Conservation (phyloP, 148 eudicot species). For the Pouteria glomerata region DNA sequence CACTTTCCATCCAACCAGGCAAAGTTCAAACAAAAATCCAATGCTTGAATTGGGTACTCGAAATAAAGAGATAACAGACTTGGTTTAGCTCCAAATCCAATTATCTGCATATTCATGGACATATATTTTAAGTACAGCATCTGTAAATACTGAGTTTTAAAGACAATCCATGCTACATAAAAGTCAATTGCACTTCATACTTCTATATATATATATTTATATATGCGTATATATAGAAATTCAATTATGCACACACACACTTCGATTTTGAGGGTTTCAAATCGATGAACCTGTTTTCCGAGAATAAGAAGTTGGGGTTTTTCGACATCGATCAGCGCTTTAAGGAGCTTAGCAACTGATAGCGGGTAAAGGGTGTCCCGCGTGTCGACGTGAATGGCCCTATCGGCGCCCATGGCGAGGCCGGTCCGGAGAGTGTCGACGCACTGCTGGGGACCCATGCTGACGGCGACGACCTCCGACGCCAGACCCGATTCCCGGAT, state of each 20-base stretch:
- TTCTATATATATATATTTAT: no score
- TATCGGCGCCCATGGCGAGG: slow-evolving; percentile 98
- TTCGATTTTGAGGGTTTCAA: background rate
- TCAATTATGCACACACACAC: no score
- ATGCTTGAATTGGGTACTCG: background rate
- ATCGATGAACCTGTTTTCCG: slow-evolving; percentile 76
- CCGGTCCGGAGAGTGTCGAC: slow-evolving; percentile 87
- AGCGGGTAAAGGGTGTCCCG: slow-evolving; percentile 42
- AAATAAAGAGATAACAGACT: background rate
- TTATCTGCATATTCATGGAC: no score
- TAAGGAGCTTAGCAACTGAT: slow-evolving; percentile 74
- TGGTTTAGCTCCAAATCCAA: background rate
- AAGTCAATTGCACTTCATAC: background rate
- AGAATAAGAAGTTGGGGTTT: slow-evolving; percentile 73
- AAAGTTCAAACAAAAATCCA: background rate
- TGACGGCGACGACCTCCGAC: slow-evolving; percentile 84
- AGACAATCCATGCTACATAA: background rate
- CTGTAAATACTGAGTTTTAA: background rate
- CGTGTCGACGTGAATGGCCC: slow-evolving; percentile 73
- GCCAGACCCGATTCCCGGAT: slow-evolving; percentile 76
- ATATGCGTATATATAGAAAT: no score
- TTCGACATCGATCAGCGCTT: slow-evolving; percentile 68
- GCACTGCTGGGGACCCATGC: slow-evolving; percentile 78
- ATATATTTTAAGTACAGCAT: no score
- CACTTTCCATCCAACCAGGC: background rate